Evolutionary conservation across 352 stramenopile species (phyloP).

Genomic region (Phytophthora ramorum): DNA sequence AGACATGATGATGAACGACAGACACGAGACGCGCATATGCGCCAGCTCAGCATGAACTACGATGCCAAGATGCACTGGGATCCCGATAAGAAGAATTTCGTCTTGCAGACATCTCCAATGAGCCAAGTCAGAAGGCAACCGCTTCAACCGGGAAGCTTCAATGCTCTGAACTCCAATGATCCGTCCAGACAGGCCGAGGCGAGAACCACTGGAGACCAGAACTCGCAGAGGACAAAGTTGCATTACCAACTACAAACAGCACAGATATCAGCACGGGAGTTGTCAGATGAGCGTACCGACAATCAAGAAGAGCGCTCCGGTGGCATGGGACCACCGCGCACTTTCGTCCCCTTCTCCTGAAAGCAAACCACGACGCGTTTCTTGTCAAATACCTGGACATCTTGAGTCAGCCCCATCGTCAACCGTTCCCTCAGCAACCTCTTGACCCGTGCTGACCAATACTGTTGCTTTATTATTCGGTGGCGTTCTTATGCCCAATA

Average conservation of each 20-base stretch:
- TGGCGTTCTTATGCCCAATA: slow-evolving; percentile 21
- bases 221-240: slow-evolving; percentile 9
- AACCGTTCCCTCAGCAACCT: slow-evolving; percentile 1
- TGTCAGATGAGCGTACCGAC: slow-evolving; percentile 8
- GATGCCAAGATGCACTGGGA: slow-evolving; percentile 58
- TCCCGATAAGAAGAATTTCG: slow-evolving; percentile 36
- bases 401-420: neutral
- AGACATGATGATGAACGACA: slow-evolving; percentile 28
- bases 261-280: slow-evolving; percentile 15
- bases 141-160: slow-evolving; percentile 1
- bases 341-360: slow-evolving; percentile 23
- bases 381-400: neutral
- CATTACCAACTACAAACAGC: slow-evolving; percentile 33
- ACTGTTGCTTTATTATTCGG: slow-evolving; percentile 37
- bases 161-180: neutral
- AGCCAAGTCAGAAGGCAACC: slow-evolving; percentile 7
- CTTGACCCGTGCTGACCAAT: slow-evolving; percentile 23
- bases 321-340: neutral
- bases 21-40: slow-evolving; percentile 44
- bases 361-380: slow-evolving; percentile 8
- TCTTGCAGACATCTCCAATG: slow-evolving; percentile 12
- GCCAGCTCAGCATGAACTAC: slow-evolving; percentile 37
- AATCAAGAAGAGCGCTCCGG: slow-evolving; percentile 5
- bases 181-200: slow-evolving; percentile 5
- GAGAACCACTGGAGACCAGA: slow-evolving; percentile 11